Conservation (phyloP, 306 rosid species). For the Boehmeria nivea region DNA sequence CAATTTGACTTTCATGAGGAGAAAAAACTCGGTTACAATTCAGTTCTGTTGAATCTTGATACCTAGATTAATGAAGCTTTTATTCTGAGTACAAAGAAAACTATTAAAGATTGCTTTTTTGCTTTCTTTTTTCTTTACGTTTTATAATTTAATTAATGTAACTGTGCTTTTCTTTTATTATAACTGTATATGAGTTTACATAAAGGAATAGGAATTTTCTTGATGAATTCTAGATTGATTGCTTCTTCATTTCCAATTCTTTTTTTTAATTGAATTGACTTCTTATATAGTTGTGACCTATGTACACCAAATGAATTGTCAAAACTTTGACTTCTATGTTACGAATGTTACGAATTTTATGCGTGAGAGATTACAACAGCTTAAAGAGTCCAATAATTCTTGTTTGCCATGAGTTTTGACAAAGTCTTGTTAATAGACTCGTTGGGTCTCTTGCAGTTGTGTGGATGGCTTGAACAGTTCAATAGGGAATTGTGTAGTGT, state of each 20-base stretch:
- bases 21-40: neutral
- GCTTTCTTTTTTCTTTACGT: neutral
- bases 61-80: conserved; percentile 13
- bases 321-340: conserved; percentile 28
- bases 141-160: neutral
- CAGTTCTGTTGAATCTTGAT: neutral
- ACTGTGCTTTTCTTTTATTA: neutral
- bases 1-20: neutral
- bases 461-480: conserved; percentile 48
- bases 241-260: neutral
- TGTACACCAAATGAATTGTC: too few relatives aligned
- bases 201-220: neutral
- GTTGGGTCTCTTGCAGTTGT: conserved; percentile 36
- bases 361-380: too few relatives aligned
- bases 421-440: conserved; percentile 11
- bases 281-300: conserved; percentile 24
- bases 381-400: too few relatives aligned
- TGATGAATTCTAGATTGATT: too few relatives aligned
- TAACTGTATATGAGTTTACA: too few relatives aligned
- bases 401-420: too few relatives aligned
- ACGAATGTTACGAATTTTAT: conserved; percentile 17
- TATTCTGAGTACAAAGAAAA: neutral
- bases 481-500: conserved; percentile 24
- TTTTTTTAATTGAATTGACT: conserved; percentile 20
- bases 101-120: neutral